These are phyloP conservation scores for Cornus kousa DNA, from an alignment of 148 eudicot genomes.

Conservation along the genomic window DNA sequence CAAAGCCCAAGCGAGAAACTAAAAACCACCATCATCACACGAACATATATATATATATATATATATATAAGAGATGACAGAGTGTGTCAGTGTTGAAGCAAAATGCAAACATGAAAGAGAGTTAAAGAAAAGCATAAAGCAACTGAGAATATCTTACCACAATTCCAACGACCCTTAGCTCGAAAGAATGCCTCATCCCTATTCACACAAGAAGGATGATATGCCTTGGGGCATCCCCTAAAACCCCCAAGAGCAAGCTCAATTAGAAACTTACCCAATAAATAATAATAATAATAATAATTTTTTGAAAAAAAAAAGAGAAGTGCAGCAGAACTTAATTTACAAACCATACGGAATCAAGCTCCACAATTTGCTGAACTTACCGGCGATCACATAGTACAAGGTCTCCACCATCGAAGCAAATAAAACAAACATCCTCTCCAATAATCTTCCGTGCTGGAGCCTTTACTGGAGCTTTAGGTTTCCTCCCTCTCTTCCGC, in stretches of 20 bases:
- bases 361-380: neutral
- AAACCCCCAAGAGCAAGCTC: conserved; percentile 19
- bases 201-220: conserved; percentile 91
- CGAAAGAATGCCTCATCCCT: conserved; percentile 80
- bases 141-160: conserved; percentile 51
- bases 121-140: neutral
- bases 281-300: neutral
- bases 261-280: neutral
- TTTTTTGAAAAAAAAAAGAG: neutral
- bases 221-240: conserved; percentile 96
- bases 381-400: conserved; percentile 94
- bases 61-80: neutral
- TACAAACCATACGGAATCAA: neutral
- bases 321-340: neutral
- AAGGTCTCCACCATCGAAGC: conserved; percentile 94
- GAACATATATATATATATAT: too few species aligned
- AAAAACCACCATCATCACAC: conserved; percentile 1
- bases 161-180: conserved; percentile 86
- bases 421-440: conserved; percentile 95
- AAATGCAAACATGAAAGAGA: too few species aligned
- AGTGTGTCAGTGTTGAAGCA: neutral
- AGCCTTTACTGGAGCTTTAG: conserved; percentile 37
- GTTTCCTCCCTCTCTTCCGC: conserved; percentile 62
- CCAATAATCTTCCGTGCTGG: conserved; percentile 47
- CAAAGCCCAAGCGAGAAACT: neutral